A percentile compares a stretch with the other conserved stretches of the same genome.
phyloP scores from a whole-genome alignment of 83 land plant genomes.

The Thuja plicata region DNA sequence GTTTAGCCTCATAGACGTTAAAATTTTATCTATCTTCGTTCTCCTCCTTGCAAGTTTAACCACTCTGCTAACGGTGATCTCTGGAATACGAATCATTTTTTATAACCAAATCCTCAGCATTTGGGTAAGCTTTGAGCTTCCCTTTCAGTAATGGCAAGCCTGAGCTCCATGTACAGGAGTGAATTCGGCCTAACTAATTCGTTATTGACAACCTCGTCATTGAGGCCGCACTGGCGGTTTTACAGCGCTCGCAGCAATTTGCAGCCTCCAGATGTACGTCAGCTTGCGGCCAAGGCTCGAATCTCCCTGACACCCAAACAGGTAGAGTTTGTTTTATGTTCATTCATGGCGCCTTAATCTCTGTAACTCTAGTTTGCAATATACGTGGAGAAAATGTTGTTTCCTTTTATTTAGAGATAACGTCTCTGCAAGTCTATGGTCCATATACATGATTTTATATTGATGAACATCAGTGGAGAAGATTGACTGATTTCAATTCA shows the following conservation, averaged over 20 bases:
- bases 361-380: neutral
- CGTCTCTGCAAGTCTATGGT: neutral
- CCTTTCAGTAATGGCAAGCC: neutral
- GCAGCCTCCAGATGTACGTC: neutral
- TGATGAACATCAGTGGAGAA: neutral
- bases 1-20: too few species aligned
- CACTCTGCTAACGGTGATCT: too few species aligned
- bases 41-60: too few species aligned
- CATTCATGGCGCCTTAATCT: neutral
- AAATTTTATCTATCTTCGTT: too few species aligned
- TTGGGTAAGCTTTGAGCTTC: neutral
- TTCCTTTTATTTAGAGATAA: neutral
- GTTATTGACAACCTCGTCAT: neutral
- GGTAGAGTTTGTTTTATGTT: neutral
- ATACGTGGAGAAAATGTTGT: neutral
- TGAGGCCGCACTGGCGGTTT: neutral
- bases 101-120: neutral
- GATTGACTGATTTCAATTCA: neutral
- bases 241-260: neutral
- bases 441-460: neutral
- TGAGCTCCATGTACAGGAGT: neutral
- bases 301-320: neutral
- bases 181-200: neutral
- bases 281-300: constrained; percentile 9
- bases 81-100: too few species aligned